Evolutionary conservation across 768 basidiomycete genomes (phyloP), one percentile per base, ranked within the genome.

Genomic region (Russula lepida): DNA sequence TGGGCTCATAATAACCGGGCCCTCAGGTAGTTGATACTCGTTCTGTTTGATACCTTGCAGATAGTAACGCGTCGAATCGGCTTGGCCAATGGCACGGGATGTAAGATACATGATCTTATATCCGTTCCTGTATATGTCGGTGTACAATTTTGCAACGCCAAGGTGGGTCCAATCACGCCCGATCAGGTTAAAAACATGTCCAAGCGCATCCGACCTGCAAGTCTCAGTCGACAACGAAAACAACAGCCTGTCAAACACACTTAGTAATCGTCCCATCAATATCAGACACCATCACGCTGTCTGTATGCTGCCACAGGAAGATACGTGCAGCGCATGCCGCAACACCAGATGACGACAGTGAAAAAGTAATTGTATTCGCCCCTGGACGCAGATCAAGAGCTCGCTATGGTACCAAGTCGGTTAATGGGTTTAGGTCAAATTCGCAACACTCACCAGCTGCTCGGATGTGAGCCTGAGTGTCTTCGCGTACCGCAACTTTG

Each of bases 221-320:
- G 27, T 15, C 17, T 62, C 25, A 57, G 56, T 27, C 27, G 4
- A 25, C 12, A 56, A 54, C 46, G 44, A 7, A 25, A 39, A 57
- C 54, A 25, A 56, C 19, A 47, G 17, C 19, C 5, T 28, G 58
- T 25, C 4, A 19, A 2, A 69, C 83, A 25, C 65, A 95, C 93
- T 98, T 98, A 9, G 97, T 99, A 70, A 99, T 99, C 1, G 95
- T 99, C 6, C 97, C 97, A 69, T 99, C 97, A 63, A 99, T 98
- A 69, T 99, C 97, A 44, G 94, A 97, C 43, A 99, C 84, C 27
- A 99, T 89, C 23, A 99, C 83, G 3, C 81, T 79, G 69, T 97
- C 94, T 2, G 85, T 85, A n/a, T 85, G 82, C 59, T 98, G 91
- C 95, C 94, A 98, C 25, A 98, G 79, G 67, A 99, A 99, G 63